phyloP scores from a whole-genome alignment of 2,329 filamentous ascomycete species.

The Fusarium annulatum region DNA sequence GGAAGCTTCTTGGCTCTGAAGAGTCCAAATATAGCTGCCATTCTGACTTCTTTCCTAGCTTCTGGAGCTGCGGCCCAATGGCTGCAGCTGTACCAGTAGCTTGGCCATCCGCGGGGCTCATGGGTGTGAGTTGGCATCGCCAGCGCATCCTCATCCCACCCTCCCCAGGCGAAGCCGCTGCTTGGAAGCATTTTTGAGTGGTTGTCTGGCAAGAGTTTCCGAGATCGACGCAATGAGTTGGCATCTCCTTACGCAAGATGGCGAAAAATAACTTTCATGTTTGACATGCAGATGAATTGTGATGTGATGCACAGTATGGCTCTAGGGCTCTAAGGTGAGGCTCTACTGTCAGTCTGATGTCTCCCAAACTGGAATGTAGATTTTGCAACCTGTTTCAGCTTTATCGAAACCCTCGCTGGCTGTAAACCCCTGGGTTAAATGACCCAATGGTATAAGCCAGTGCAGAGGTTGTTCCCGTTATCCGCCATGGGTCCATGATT shows the following conservation, averaged over 20 bases:
- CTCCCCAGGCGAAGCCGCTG: constrained; percentile 18
- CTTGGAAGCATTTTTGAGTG: constrained; percentile 24
- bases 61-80: constrained; percentile 27
- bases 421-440: not conserved
- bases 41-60: not conserved
- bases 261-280: not conserved
- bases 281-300: constrained; percentile 4
- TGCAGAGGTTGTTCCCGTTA: constrained; percentile 2
- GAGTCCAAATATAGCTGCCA: constrained; percentile 28
- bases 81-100: constrained; percentile 11
- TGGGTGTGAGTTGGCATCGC: constrained; percentile 44
- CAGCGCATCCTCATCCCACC: constrained; percentile 45
- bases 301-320: not conserved
- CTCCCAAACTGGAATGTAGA: constrained; percentile 7
- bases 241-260: constrained; percentile 30
- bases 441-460: constrained; percentile 10
- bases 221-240: constrained; percentile 42
- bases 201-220: constrained; percentile 14
- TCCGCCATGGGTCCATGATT: constrained; percentile 8
- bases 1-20: not conserved
- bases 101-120: constrained; percentile 28
- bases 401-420: not conserved
- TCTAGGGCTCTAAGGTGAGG: not conserved
- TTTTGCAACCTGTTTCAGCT: constrained; percentile 7
- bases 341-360: not conserved